Base-by-base conservation (phyloP, 73 alveolate genomes). In the Paramecium caudatum region DNA sequence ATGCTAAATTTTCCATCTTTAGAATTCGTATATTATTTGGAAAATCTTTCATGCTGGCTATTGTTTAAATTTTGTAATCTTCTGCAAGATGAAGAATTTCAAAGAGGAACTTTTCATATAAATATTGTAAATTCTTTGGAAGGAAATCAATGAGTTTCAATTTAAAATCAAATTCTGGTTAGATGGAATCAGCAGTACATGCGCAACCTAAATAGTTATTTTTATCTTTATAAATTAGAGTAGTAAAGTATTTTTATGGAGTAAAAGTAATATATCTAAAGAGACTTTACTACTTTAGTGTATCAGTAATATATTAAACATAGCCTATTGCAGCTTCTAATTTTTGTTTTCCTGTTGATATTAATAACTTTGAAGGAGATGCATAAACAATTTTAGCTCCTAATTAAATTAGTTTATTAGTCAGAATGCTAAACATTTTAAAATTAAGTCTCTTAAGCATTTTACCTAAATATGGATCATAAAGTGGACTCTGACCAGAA, bases 301-400 rank as follows among this genome's bases (percentile, higher is more conserved):
- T 63, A 15, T 65, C 47, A 17, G 65, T 46, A 19, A 86, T 63
- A 33, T 86, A 86, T 8, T 36, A 16, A 8, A 78, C 65, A 16
- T 63, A 86, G 3, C 62, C 37, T 62, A 41, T 41, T 6, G 93
- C 93, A 47, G 30, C 55, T 9, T 86, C 84, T 27, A 37, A 62
- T 27, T 80, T 21, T 8, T 86, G 17, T 41, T 86, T 61, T 2
- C 93, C 93, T 4, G 93, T 86, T 23, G 16, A 70, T 32, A 86
- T 37, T 15, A 86, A 30, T 7, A 86, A 49, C 43, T 86, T 86
- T 34, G 74, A 63, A 32, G 68, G 47, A 8, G 93, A 62, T 0
- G 90, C 61, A 12, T 86, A 30, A 62, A 86, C 80, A 0, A 86
- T 63, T 47, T 86, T 86, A 16, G 85, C 90, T 37, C 93, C 93